Evolutionary conservation across 441 rosid species (phyloP).

Genomic region (Flueggea neowawraea): DNA sequence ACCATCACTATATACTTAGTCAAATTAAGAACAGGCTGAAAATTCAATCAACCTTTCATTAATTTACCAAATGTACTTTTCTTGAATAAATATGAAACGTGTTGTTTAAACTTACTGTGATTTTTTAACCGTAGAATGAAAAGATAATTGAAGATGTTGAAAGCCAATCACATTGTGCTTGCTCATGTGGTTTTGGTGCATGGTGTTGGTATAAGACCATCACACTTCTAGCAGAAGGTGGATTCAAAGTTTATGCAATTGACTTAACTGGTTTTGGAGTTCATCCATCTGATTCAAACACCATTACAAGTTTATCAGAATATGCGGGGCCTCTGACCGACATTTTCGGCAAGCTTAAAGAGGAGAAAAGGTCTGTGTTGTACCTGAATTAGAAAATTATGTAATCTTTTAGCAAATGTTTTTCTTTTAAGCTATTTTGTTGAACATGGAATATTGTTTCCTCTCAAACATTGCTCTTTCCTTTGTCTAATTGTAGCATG

Average conservation of each 20-base stretch:
- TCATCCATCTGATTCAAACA: conserved; percentile 52
- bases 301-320: conserved; percentile 52
- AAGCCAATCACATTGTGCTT: conserved; percentile 63
- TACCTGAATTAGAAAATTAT: too few species aligned
- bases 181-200: conserved; percentile 91
- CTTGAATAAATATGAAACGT: too few species aligned
- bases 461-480: too few species aligned
- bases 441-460: too few species aligned
- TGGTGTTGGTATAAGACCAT: conserved; percentile 98
- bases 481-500: too few species aligned
- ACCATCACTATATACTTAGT: neutral
- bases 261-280: conserved; percentile 84
- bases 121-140: too few species aligned
- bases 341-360: conserved; percentile 30
- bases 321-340: conserved; percentile 61
- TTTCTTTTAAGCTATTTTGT: too few species aligned
- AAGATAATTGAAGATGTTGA: conserved; percentile 67
- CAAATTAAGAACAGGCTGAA: neutral
- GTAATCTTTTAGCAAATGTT: too few species aligned
- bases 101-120: too few species aligned
- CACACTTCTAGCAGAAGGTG: conserved; percentile 71
- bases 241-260: conserved; percentile 63
- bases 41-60: too few species aligned
- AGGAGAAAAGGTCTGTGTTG: conserved; percentile 52
- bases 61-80: too few species aligned